Percentiles rank a stretch among this genome's conserved stretches.
Evolutionary conservation across 1,139 yeast species (phyloP).

Genomic region (Kluyveromyces marxianus): DNA sequence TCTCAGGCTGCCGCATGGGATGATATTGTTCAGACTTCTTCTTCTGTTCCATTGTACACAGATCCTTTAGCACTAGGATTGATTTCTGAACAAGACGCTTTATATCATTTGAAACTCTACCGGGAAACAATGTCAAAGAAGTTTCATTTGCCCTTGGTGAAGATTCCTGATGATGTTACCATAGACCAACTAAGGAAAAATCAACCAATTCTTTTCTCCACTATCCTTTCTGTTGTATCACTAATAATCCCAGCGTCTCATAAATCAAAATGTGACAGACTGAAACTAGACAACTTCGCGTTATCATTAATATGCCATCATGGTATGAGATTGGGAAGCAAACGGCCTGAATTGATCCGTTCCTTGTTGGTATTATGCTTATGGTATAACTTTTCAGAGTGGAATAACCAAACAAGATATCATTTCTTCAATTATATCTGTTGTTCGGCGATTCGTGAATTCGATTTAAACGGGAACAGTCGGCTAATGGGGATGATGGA

Average conservation of each 20-base stretch:
- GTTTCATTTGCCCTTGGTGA: conserved; percentile 45
- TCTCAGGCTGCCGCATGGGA: conserved; percentile 23
- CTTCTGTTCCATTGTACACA: conserved; percentile 13
- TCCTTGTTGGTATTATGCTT: conserved; percentile 52
- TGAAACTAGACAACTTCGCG: conserved; percentile 51
- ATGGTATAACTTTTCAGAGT: conserved; percentile 83
- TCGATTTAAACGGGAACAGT: conserved; percentile 48
- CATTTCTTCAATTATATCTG: conserved; percentile 62
- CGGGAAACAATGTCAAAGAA: conserved; percentile 33
- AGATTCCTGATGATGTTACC: conserved; percentile 38
- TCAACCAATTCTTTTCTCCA: conserved; percentile 55
- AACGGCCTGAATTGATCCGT: conserved; percentile 61
- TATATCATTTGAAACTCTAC: conserved; percentile 39
- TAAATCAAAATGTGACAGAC: conserved; percentile 32
- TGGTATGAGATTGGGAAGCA: conserved; percentile 62
- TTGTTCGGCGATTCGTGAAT: conserved; percentile 64
- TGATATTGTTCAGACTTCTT: conserved; percentile 17
- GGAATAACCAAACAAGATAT: conserved; percentile 69
- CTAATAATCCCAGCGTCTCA: conserved; percentile 34
- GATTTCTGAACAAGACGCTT: conserved; percentile 45
- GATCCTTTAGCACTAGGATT: conserved; percentile 47
- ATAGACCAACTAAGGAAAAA: conserved; percentile 42
- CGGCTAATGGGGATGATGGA: not conserved
- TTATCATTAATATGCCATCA: conserved; percentile 53
- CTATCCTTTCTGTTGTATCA: conserved; percentile 58